Evolutionary conservation across 805 yeast genomes (phyloP).

Genomic region (Ogataea haglerorum): DNA sequence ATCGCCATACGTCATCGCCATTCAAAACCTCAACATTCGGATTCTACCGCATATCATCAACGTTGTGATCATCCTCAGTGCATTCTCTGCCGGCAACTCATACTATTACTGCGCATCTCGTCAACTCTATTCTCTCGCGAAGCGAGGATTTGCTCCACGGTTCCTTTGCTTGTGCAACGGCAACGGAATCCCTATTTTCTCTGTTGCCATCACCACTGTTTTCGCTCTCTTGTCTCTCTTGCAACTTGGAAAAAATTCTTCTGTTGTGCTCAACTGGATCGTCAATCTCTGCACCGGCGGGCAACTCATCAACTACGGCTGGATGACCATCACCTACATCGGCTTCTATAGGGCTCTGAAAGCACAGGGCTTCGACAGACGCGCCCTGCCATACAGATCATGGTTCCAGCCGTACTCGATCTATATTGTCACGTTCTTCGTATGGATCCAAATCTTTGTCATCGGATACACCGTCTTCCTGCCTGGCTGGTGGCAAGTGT

Average conservation of each 20-base stretch:
- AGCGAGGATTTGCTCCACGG: slow-evolving; percentile 67
- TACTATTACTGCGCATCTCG: slow-evolving; percentile 66
- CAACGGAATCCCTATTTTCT: slow-evolving; percentile 65
- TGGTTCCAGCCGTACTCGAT: slow-evolving; percentile 42
- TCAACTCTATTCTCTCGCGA: slow-evolving; percentile 61
- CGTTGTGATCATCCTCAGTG: slow-evolving; percentile 66
- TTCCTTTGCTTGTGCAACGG: slow-evolving; percentile 58
- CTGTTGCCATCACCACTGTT: slow-evolving; percentile 47
- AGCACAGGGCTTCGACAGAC: slow-evolving; percentile 40
- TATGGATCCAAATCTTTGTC: slow-evolving; percentile 34
- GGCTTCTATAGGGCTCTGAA: slow-evolving; percentile 40
- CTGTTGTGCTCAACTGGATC: slow-evolving; percentile 42
- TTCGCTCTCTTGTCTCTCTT: slow-evolving; percentile 66
- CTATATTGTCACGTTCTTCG: slow-evolving; percentile 26
- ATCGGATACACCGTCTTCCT: slow-evolving; percentile 39
- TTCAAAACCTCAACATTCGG: slow-evolving; percentile 58
- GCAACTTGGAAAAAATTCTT: slow-evolving; percentile 40
- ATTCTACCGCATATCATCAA: slow-evolving; percentile 72
- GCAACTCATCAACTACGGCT: slow-evolving; percentile 45
- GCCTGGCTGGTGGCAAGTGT: slow-evolving; percentile 37
- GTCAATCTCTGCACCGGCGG: slow-evolving; percentile 46
- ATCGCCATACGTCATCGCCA: slow-evolving; percentile 78
- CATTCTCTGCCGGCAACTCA: slow-evolving; percentile 80
- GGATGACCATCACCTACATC: slow-evolving; percentile 42
- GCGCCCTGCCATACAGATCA: slow-evolving; percentile 37